Evolutionary conservation across 495 filamentous ascomycete genomes (phyloP).

Genomic region (Xylona heveae): DNA sequence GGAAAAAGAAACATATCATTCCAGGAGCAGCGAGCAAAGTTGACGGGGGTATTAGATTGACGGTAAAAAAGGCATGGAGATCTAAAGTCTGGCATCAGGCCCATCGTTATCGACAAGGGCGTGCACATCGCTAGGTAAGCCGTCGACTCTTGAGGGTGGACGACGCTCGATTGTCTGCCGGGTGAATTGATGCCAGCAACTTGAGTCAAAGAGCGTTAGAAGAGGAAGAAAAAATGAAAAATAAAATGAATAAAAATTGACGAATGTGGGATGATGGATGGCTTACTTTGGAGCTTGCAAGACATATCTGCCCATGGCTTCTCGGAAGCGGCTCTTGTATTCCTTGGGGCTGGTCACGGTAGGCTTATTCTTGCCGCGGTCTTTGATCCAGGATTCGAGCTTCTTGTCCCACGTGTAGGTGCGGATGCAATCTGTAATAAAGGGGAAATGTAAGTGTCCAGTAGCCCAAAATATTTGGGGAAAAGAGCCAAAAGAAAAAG

Average conservation of each 20-base stretch:
- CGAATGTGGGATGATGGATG: neutral
- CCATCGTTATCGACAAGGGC: too few relatives aligned
- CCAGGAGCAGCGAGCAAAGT: too few relatives aligned
- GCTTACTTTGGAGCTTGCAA: constrained; percentile 44
- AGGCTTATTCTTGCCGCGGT: constrained; percentile 74
- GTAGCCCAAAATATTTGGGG: neutral
- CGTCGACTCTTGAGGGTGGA: too few relatives aligned
- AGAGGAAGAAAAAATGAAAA: neutral
- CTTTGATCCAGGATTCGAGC: constrained; percentile 96
- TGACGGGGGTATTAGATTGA: too few relatives aligned
- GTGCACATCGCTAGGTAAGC: too few relatives aligned
- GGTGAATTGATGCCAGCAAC: constrained; percentile 56
- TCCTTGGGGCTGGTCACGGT: constrained; percentile 96
- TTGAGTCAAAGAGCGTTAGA: constrained; percentile 7
- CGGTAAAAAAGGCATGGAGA: too few relatives aligned
- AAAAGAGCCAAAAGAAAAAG: neutral
- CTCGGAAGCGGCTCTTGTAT: constrained; percentile 87
- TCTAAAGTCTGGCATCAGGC: too few relatives aligned
- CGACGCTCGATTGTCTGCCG: constrained; percentile 21
- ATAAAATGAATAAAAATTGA: constrained; percentile 2
- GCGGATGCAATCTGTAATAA: constrained; percentile 57
- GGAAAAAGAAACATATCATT: too few relatives aligned
- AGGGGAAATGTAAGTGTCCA: too few relatives aligned
- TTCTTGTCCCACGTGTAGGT: constrained; percentile 99
- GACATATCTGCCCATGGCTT: constrained; percentile 90